phyloP scores from a whole-genome alignment of 768 basidiomycete species.

The Phaeolepiota aurea region DNA sequence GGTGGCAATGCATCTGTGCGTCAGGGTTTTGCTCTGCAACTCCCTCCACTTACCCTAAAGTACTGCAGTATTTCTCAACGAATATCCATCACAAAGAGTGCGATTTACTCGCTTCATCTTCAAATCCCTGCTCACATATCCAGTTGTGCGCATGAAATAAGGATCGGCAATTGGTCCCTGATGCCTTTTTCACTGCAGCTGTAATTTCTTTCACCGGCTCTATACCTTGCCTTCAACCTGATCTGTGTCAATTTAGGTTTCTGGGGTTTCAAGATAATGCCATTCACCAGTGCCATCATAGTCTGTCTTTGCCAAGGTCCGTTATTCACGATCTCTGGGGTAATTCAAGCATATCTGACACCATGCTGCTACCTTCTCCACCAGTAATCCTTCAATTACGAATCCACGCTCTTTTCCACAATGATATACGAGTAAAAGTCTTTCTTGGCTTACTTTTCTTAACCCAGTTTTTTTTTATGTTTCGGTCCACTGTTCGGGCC shows the following conservation, averaged over 20 bases:
- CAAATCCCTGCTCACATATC: background rate
- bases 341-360: background rate
- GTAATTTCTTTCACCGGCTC: background rate
- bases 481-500: conserved; percentile 9
- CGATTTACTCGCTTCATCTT: background rate
- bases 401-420: conserved; percentile 16
- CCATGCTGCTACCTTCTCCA: background rate
- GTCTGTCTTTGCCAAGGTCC: conserved; percentile 17
- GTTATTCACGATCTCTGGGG: background rate
- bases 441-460: conserved; percentile 12
- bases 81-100: background rate
- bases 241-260: conserved; percentile 7
- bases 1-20: background rate
- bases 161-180: no score
- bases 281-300: conserved; percentile 10
- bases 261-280: conserved; percentile 13
- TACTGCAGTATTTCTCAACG: background rate
- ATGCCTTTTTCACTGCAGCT: background rate
- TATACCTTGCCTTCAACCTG: background rate
- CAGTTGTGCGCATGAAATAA: no score
- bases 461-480: conserved; percentile 11
- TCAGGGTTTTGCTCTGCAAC: no score
- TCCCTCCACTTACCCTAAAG: no score
- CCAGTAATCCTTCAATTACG: conserved; percentile 19
- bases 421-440: conserved; percentile 6